phyloP scores from a whole-genome alignment of 78 protist species.

The slime mould (Dictyostelium discoideum) region DNA sequence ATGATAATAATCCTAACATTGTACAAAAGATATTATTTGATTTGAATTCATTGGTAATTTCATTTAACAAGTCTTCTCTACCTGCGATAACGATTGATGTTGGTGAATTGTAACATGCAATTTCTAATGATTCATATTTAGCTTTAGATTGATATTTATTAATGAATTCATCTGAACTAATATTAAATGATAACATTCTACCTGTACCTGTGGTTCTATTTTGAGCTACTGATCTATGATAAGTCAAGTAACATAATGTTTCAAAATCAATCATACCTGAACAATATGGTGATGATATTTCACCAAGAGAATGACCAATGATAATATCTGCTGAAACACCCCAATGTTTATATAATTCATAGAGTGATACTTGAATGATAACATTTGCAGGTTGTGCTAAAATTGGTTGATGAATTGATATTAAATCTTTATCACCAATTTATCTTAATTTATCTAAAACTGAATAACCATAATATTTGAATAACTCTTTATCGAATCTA shows the following conservation, averaged over 20 bases:
- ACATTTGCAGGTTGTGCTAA: constrained; percentile 30
- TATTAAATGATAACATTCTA: constrained; percentile 23
- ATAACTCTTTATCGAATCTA: not conserved
- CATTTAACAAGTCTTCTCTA: not conserved
- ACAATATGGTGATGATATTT: constrained; percentile 35
- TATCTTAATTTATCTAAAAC: not conserved
- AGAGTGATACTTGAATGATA: constrained; percentile 3
- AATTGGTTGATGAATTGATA: constrained; percentile 47
- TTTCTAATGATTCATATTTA: not conserved
- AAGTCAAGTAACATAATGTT: not conserved
- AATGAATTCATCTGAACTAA: not conserved
- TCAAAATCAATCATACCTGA: constrained; percentile 43
- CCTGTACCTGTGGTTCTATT: constrained; percentile 17
- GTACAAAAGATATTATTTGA: not conserved
- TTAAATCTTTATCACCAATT: not conserved
- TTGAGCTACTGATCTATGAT: not conserved
- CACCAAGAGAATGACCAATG: constrained; percentile 69
- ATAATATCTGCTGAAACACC: constrained; percentile 13
- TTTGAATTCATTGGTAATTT: not conserved
- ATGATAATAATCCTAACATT: constrained; percentile 23
- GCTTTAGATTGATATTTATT: not conserved
- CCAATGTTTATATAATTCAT: constrained; percentile 34
- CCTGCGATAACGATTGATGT: constrained; percentile 61
- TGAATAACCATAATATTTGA: constrained; percentile 1
- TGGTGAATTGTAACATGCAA: constrained; percentile 47